Evolutionary conservation across 2,329 filamentous ascomycete species (phyloP).

Genomic region (Fusarium multiceps): DNA sequence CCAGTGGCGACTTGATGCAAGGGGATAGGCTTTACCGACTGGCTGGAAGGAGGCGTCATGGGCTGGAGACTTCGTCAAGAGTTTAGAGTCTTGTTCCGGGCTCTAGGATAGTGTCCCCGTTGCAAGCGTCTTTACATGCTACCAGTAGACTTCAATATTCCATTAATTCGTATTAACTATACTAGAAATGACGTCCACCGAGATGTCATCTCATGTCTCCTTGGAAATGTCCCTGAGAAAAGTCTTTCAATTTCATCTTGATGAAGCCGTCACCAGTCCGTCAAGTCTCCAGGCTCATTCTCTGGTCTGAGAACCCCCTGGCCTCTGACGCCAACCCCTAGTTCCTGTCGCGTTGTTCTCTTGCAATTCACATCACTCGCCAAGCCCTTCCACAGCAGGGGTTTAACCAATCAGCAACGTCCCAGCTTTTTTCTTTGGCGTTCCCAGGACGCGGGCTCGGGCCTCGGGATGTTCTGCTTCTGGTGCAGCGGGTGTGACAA

Average conservation of each 20-base stretch:
- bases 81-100: conserved; percentile 10
- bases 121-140: not conserved
- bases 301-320: conserved; percentile 26
- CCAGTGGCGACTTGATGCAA: conserved; percentile 31
- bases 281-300: conserved; percentile 14
- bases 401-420: conserved; percentile 45
- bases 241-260: conserved; percentile 25
- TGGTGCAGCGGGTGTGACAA: conserved; percentile 32
- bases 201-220: not conserved
- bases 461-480: conserved; percentile 49
- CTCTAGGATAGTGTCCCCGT: conserved; percentile 26
- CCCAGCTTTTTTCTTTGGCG: conserved; percentile 44
- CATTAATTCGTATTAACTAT: not conserved
- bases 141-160: not conserved
- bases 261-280: conserved; percentile 12
- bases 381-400: conserved; percentile 13
- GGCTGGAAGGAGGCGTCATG: conserved; percentile 29
- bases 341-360: conserved; percentile 14
- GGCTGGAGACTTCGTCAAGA: not conserved
- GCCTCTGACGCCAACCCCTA: conserved; percentile 31
- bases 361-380: conserved; percentile 32
- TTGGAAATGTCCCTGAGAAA: conserved; percentile 1
- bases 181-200: not conserved
- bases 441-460: conserved; percentile 48
- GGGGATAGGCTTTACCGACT: conserved; percentile 34